Evolutionary conservation across 345 rosid species (phyloP).

Genomic region (Populus alba): DNA sequence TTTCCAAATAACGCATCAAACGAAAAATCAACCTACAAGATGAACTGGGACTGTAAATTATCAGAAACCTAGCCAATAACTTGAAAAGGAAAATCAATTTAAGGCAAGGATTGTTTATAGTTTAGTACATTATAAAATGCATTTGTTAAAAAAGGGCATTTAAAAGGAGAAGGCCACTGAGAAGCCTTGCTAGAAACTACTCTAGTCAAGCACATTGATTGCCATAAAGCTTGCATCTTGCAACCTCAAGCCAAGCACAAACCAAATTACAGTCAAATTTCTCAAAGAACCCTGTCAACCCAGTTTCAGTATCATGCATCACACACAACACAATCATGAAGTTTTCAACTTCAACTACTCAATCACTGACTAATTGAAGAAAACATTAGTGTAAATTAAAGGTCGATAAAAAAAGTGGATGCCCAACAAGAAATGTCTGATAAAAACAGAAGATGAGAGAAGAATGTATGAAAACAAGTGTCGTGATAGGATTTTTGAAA

Average conservation of each 20-base stretch:
- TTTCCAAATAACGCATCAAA: too few relatives aligned
- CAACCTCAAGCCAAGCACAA: neutral
- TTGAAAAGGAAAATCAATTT: too few relatives aligned
- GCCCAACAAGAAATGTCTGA: too few relatives aligned
- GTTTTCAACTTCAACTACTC: neutral
- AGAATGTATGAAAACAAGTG: constrained; percentile 67
- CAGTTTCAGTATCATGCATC: neutral
- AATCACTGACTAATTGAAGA: too few relatives aligned
- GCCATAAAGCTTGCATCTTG: neutral
- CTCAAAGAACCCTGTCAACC: neutral
- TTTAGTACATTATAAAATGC: too few relatives aligned
- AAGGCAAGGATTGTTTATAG: too few relatives aligned
- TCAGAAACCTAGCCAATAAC: too few relatives aligned
- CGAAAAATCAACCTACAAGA: too few relatives aligned
- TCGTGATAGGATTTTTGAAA: constrained; percentile 66
- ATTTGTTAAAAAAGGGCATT: constrained; percentile 50
- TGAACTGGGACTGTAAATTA: too few relatives aligned
- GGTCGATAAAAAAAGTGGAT: too few relatives aligned
- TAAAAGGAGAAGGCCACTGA: constrained; percentile 41
- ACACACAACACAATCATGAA: neutral
- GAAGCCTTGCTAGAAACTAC: constrained; percentile 60
- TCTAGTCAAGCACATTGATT: constrained; percentile 31
- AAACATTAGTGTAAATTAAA: too few relatives aligned
- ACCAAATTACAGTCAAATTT: neutral
- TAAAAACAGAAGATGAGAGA: neutral